A percentile compares a stretch with the other conserved stretches of the same genome.
Conservation (phyloP, 1,284 basidiomycete genomes). For the Papiliotrema fonsecae region DNA sequence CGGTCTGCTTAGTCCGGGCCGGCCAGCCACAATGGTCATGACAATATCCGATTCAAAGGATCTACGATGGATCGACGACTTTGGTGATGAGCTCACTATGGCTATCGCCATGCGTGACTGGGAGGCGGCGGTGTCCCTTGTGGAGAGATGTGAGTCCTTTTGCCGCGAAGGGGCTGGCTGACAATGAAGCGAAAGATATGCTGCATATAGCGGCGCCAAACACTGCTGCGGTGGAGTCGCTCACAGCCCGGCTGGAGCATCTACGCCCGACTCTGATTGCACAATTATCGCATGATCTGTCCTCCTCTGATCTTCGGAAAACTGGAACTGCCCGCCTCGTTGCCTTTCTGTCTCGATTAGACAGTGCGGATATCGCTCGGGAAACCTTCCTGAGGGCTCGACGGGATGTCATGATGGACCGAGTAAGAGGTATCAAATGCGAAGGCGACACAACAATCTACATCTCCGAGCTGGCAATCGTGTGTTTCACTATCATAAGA, state of each 20-base stretch:
- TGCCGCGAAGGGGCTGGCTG: background rate
- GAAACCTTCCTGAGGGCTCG: constrained; percentile 78
- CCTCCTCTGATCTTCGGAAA: constrained; percentile 72
- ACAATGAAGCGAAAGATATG: constrained; percentile 59
- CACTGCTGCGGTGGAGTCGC: constrained; percentile 24
- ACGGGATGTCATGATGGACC: constrained; percentile 65
- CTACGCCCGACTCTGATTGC: constrained; percentile 67
- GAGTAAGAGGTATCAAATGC: constrained; percentile 79
- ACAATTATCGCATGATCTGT: constrained; percentile 68
- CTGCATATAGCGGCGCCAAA: constrained; percentile 54
- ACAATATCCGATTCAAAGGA: constrained; percentile 62
- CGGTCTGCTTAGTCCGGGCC: constrained; percentile 59
- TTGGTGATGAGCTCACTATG: constrained; percentile 85
- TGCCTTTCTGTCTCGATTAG: constrained; percentile 66
- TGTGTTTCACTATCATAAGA: constrained; percentile 47
- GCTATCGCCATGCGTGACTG: constrained; percentile 85
- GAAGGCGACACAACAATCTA: constrained; percentile 65
- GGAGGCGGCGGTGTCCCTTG: constrained; percentile 74
- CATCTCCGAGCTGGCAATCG: constrained; percentile 46
- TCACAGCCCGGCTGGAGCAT: constrained; percentile 58
- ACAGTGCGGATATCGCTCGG: constrained; percentile 72
- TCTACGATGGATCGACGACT: constrained; percentile 78
- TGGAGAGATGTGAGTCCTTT: constrained; percentile 66
- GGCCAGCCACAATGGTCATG: constrained; percentile 59
- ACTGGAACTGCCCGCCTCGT: constrained; percentile 67